Conservation (phyloP, 2,329 filamentous ascomycete species). For the Hypoxylon sp. region DNA sequence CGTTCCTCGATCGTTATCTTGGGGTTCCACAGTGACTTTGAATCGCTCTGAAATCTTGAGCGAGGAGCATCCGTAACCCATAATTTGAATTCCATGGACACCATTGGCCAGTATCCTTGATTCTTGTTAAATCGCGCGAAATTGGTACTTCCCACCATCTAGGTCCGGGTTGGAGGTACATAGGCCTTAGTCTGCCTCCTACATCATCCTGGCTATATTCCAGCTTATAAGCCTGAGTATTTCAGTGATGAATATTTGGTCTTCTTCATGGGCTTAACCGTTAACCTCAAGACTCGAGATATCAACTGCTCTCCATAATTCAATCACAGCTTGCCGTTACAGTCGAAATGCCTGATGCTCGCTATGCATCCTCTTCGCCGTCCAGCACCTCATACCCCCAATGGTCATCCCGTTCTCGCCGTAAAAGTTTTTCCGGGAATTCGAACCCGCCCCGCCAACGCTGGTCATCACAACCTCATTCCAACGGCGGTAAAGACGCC, state of each 20-base stretch:
- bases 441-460: slow-evolving; percentile 13
- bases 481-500: slow-evolving; percentile 43
- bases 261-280: not conserved
- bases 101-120: slow-evolving; percentile 3
- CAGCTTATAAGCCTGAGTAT: not conserved
- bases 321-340: not conserved
- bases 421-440: slow-evolving; percentile 23
- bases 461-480: slow-evolving; percentile 15
- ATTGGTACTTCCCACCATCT: slow-evolving; percentile 19
- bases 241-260: slow-evolving; percentile 2
- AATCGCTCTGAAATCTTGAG: slow-evolving; percentile 1
- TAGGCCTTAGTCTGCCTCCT: slow-evolving; percentile 11
- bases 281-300: not conserved
- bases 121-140: slow-evolving; percentile 8
- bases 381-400: slow-evolving; percentile 44
- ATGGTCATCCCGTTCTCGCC: slow-evolving; percentile 28
- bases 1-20: slow-evolving; percentile 1
- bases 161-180: not conserved
- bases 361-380: slow-evolving; percentile 45
- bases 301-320: slow-evolving; percentile 5
- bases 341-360: slow-evolving; percentile 38
- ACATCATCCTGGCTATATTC: slow-evolving; percentile 30
- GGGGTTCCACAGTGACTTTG: slow-evolving; percentile 1
- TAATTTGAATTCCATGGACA: slow-evolving; percentile 1
- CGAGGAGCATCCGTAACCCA: not conserved